Evolutionary conservation across 176 grass and related monocot genomes (phyloP).

Genomic region (Aegilops bicornis): DNA sequence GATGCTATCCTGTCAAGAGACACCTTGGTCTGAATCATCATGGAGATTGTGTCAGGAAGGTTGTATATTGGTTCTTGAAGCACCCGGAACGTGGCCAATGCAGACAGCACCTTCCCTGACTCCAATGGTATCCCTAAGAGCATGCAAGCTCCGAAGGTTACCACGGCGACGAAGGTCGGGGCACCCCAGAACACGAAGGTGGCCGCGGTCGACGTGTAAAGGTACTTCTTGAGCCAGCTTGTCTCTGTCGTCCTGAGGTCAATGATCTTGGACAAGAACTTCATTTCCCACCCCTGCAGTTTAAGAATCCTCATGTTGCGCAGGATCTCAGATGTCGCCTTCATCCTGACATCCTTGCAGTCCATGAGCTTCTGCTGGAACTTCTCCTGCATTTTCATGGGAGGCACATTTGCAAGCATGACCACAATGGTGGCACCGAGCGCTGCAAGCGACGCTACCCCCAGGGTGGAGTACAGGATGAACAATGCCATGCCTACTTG

Average conservation of each 20-base stretch:
- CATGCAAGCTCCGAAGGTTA: conserved; percentile 63
- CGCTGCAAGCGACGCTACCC: conserved; percentile 49
- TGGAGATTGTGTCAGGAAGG: conserved; percentile 46
- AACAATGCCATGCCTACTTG: conserved; percentile 71
- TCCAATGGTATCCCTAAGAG: conserved; percentile 46
- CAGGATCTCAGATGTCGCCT: conserved; percentile 72
- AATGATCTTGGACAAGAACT: conserved; percentile 75
- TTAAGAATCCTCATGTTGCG: conserved; percentile 93
- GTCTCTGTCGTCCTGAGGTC: conserved; percentile 63
- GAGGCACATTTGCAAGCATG: conserved; percentile 79
- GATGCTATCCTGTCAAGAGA: conserved; percentile 55
- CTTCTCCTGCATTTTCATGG: conserved; percentile 55
- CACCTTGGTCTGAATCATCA: conserved; percentile 50
- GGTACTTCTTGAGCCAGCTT: conserved; percentile 67
- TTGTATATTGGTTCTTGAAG: conserved; percentile 49
- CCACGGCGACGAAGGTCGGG: conserved; percentile 68
- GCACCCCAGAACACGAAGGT: conserved; percentile 55
- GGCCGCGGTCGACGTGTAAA: conserved; percentile 42
- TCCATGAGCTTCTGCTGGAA: conserved; percentile 79
- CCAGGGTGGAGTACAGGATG: conserved; percentile 69
- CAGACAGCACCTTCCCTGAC: conserved; percentile 50
- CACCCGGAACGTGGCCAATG: conserved; percentile 46
- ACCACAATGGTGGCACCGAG: conserved; percentile 54
- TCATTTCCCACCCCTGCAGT: conserved; percentile 89
- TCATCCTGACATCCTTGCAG: conserved; percentile 81